Evolutionary conservation across 2,329 filamentous ascomycete species (phyloP).

Genomic region (Knufia petricola): DNA sequence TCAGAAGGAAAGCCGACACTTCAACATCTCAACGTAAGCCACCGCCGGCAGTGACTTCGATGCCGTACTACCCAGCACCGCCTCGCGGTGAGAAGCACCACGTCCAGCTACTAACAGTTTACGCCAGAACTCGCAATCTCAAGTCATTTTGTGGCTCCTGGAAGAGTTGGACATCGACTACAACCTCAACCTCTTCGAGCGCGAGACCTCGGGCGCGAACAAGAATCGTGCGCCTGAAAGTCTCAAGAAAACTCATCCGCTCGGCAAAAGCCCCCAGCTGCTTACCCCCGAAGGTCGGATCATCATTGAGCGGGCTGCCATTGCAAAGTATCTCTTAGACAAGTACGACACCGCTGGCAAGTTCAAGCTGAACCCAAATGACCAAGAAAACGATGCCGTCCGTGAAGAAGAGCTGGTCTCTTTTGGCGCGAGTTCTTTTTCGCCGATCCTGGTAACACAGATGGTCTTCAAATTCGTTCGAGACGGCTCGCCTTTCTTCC

Average conservation of each 20-base stretch:
- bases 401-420: conserved; percentile 25
- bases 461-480: conserved; percentile 22
- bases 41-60: not conserved
- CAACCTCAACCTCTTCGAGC: conserved; percentile 68
- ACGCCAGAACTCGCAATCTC: conserved; percentile 53
- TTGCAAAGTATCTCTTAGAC: conserved; percentile 26
- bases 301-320: conserved; percentile 27
- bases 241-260: conserved; percentile 66
- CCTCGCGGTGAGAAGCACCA: not conserved
- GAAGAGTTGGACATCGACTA: conserved; percentile 74
- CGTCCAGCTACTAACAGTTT: not conserved
- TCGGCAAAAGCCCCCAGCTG: conserved; percentile 67
- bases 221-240: conserved; percentile 56
- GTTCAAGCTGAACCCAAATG: conserved; percentile 21
- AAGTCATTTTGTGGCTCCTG: conserved; percentile 75
- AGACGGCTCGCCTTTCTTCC: conserved; percentile 16
- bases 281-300: conserved; percentile 24
- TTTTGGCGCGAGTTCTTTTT: conserved; percentile 24
- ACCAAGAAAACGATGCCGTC: conserved; percentile 22
- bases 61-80: not conserved
- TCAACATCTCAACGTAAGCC: conserved; percentile 19
- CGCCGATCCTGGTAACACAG: conserved; percentile 19
- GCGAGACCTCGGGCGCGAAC: conserved; percentile 31
- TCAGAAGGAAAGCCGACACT: conserved; percentile 16
- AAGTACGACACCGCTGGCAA: conserved; percentile 25